A percentile compares a stretch with the other conserved stretches of the same genome.
Conservation (phyloP, 768 basidiomycete species). For the Stropharia rugosoannulata region DNA sequence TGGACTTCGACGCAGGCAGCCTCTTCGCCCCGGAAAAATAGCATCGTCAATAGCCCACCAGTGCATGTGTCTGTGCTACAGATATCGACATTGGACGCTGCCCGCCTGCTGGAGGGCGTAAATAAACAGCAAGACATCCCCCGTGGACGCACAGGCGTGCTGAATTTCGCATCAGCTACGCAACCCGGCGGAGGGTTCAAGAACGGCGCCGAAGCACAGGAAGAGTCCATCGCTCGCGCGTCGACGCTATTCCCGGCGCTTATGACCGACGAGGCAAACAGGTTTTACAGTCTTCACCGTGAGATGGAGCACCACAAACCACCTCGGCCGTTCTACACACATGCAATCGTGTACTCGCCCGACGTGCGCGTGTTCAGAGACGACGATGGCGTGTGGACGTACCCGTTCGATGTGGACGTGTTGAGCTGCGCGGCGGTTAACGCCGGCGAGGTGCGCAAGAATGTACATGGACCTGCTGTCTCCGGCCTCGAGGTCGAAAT, state of each 20-base stretch:
- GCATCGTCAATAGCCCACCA: conserved; percentile 6
- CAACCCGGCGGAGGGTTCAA: conserved; percentile 78
- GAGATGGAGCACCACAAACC: conserved; percentile 29
- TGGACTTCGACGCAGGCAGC: background rate
- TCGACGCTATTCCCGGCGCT: conserved; percentile 70
- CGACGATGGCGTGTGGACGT: conserved; percentile 55
- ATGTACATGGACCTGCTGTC: conserved; percentile 10
- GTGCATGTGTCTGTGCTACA: conserved; percentile 51
- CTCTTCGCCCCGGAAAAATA: background rate
- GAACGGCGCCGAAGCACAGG: conserved; percentile 73
- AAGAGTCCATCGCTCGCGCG: conserved; percentile 77
- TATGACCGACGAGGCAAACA: conserved; percentile 47
- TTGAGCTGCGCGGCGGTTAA: conserved; percentile 78
- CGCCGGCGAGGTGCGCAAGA: conserved; percentile 44
- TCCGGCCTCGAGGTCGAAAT: conserved; percentile 37
- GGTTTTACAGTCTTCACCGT: conserved; percentile 64
- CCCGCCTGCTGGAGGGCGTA: conserved; percentile 35
- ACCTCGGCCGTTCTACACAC: conserved; percentile 62
- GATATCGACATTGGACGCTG: conserved; percentile 64
- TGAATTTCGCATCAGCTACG: conserved; percentile 78
- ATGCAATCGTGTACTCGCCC: conserved; percentile 78
- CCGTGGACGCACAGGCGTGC: conserved; percentile 48
- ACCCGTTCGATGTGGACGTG: conserved; percentile 62
- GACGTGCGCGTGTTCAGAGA: conserved; percentile 60
- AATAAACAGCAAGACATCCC: conserved; percentile 15